Evolutionary conservation across 257 asterid species (phyloP).

Genomic region (Plantago ovata): DNA sequence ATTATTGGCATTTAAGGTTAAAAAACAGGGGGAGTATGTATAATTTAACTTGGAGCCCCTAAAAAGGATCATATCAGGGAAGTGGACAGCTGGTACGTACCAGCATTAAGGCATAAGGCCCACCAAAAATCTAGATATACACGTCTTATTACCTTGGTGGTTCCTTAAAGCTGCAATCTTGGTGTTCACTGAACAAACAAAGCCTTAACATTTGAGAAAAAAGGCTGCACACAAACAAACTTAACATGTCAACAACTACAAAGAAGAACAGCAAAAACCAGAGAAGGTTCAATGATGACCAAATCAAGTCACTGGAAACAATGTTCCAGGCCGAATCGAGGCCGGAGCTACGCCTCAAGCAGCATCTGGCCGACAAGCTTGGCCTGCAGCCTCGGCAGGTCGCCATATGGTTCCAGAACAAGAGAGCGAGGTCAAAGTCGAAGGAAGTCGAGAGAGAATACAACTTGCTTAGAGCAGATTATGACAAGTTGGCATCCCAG

Average conservation of each 20-base stretch:
- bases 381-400: conserved; percentile 85
- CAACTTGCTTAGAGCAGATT: conserved; percentile 44
- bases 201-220: not conserved
- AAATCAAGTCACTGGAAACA: conserved; percentile 57
- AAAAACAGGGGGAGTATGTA: not conserved
- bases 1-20: too few relatives aligned
- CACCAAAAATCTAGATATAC: conserved; percentile 13
- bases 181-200: not conserved
- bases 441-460: conserved; percentile 62
- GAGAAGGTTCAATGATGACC: conserved; percentile 66
- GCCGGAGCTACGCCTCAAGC: conserved; percentile 66
- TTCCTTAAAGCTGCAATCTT: not conserved
- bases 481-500: conserved; percentile 47
- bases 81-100: conserved; percentile 15
- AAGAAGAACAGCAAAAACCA: conserved; percentile 29
- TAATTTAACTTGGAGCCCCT: conserved; percentile 1
- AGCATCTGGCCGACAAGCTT: conserved; percentile 61
- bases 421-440: conserved; percentile 66
- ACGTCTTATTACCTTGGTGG: not conserved
- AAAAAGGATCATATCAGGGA: conserved; percentile 3
- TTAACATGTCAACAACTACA: conserved; percentile 27
- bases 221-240: not conserved
- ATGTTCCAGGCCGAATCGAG: conserved; percentile 56
- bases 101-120: conserved; percentile 1
- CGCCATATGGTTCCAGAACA: conserved; percentile 87